Evolutionary conservation across 305 asterid genomes (phyloP).

Genomic region (Vinca major): DNA sequence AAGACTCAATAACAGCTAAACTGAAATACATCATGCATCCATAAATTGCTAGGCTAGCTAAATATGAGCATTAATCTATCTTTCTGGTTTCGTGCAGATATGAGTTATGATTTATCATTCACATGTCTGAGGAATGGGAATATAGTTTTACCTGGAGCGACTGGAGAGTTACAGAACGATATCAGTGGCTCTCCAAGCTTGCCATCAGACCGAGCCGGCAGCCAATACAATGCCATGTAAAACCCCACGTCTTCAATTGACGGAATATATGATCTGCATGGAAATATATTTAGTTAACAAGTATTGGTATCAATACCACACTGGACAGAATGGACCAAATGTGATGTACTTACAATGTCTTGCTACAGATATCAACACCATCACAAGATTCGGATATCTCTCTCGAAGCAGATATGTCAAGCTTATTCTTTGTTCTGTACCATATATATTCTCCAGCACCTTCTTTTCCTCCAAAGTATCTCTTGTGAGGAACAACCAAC

Average conservation of each 20-base stretch:
- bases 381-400: constrained; percentile 42
- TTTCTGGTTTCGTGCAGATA: not conserved
- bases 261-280: constrained; percentile 69
- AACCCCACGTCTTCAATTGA: constrained; percentile 74
- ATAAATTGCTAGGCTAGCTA: not conserved
- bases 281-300: constrained; percentile 16
- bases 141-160: constrained; percentile 57
- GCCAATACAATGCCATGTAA: constrained; percentile 75
- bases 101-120: not conserved
- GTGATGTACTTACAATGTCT: constrained; percentile 48
- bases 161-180: constrained; percentile 65
- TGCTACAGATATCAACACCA: constrained; percentile 44
- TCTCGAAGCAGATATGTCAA: constrained; percentile 48
- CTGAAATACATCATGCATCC: not conserved
- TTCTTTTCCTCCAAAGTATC: constrained; percentile 86
- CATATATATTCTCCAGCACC: constrained; percentile 79
- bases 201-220: constrained; percentile 79
- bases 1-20: not conserved
- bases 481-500: constrained; percentile 61
- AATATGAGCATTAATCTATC: constrained; percentile 1
- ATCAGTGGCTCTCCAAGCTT: constrained; percentile 60
- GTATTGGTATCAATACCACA: constrained; percentile 8
- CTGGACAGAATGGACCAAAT: constrained; percentile 1
- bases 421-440: constrained; percentile 73
- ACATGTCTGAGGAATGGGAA: not conserved